These are phyloP conservation scores for Paramecium tetraurelia DNA, from an alignment of 73 alveolate species.

Conservation along the genomic window DNA sequence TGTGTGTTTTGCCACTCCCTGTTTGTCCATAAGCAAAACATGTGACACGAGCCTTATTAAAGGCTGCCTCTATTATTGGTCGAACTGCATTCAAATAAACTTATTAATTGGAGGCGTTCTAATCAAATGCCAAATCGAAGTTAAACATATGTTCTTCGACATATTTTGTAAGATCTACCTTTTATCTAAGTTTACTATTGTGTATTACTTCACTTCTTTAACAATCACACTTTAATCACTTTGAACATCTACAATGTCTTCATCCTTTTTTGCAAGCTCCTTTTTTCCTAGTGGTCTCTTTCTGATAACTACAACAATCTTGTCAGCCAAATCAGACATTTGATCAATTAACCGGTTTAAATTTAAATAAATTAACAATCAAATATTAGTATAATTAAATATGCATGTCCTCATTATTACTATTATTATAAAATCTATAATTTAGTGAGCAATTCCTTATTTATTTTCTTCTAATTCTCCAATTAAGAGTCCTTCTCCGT, in stretches of 20 bases:
- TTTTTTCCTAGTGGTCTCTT: constrained; percentile 98
- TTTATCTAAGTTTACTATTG: neutral
- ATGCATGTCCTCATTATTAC: neutral
- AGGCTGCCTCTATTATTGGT: constrained; percentile 84
- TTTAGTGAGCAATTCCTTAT: constrained; percentile 26
- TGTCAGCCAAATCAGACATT: constrained; percentile 44
- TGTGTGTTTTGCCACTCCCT: constrained; percentile 98
- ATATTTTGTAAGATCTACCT: constrained; percentile 53
- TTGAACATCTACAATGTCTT: constrained; percentile 89
- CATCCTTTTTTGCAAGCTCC: constrained; percentile 88
- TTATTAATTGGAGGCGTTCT: constrained; percentile 63
- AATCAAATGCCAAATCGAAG: constrained; percentile 83
- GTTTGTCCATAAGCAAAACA: constrained; percentile 97
- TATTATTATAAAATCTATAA: neutral
- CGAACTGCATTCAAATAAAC: constrained; percentile 70
- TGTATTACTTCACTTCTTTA: constrained; percentile 89
- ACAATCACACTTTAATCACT: constrained; percentile 84
- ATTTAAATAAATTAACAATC: constrained; percentile 23
- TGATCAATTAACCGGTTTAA: constrained; percentile 13
- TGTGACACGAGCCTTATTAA: constrained; percentile 87
- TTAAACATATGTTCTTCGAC: constrained; percentile 87
- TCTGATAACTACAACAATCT: constrained; percentile 97
- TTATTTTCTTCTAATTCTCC: neutral
- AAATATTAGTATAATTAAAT: neutral
- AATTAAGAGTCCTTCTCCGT: constrained; percentile 27